These are phyloP conservation scores for Phalaenopsis equestris DNA, from an alignment of 106 monocot genomes.

Conservation along the genomic window DNA sequence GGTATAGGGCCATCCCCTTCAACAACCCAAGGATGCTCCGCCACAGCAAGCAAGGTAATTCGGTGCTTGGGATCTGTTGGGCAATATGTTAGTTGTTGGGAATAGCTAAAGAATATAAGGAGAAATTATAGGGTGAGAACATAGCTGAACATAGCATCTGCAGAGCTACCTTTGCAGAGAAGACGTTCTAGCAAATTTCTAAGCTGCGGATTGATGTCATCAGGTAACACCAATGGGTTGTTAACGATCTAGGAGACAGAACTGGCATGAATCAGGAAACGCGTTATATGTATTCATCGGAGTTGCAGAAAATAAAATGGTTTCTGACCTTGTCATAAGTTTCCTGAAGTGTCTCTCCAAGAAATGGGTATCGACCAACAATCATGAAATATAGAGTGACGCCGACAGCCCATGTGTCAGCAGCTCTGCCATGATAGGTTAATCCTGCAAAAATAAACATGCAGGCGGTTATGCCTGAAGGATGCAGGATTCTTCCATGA, in stretches of 20 bases:
- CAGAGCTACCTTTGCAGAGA: constrained; percentile 47
- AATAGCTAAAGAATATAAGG: neutral
- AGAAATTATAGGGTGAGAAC: neutral
- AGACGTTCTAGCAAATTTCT: constrained; percentile 45
- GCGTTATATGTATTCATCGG: neutral
- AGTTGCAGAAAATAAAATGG: neutral
- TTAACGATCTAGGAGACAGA: constrained; percentile 34
- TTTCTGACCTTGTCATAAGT: constrained; percentile 55
- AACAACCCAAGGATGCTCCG: constrained; percentile 70
- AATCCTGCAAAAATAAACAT: constrained; percentile 30
- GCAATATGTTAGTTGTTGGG: neutral
- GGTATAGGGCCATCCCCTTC: constrained; percentile 44
- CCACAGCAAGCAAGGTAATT: constrained; percentile 42
- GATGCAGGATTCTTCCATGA: neutral
- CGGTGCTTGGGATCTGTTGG: constrained; percentile 56
- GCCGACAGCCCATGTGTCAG: constrained; percentile 71
- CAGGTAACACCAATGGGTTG: constrained; percentile 29
- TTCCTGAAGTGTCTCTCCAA: constrained; percentile 58
- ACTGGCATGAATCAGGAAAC: neutral
- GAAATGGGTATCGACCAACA: constrained; percentile 52
- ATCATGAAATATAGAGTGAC: constrained; percentile 72
- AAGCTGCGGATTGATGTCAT: constrained; percentile 39
- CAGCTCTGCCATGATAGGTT: constrained; percentile 52
- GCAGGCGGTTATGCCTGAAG: neutral
- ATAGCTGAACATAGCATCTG: neutral